Evolutionary conservation across 257 asterid species (phyloP).

Genomic region (Solanum okadae): DNA sequence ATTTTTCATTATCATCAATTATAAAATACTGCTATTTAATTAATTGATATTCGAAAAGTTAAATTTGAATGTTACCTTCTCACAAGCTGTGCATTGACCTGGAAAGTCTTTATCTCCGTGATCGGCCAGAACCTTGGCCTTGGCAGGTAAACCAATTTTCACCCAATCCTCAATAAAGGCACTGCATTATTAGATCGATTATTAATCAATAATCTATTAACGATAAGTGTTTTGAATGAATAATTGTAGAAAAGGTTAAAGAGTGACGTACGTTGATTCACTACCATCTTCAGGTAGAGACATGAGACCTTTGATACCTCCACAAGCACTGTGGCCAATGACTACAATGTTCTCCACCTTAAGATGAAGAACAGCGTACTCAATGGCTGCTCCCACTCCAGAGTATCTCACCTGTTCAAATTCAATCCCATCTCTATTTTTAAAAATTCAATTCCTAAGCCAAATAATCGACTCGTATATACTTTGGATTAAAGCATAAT

Average conservation of each 20-base stretch:
- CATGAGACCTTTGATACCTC: slow-evolving; percentile 97
- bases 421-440: neutral
- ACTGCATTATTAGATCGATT: slow-evolving; percentile 19
- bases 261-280: slow-evolving; percentile 44
- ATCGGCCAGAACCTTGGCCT: slow-evolving; percentile 47
- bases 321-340: slow-evolving; percentile 94
- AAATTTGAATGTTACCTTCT: slow-evolving; percentile 36
- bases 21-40: too few relatives aligned
- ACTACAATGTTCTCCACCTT: slow-evolving; percentile 83
- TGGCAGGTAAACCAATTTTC: slow-evolving; percentile 71
- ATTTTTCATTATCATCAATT: neutral
- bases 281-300: slow-evolving; percentile 69
- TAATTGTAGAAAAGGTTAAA: neutral
- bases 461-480: neutral
- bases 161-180: slow-evolving; percentile 98
- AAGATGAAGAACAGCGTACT: slow-evolving; percentile 77
- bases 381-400: slow-evolving; percentile 83
- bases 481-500: neutral
- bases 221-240: neutral
- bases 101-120: slow-evolving; percentile 18
- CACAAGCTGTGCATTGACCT: slow-evolving; percentile 54
- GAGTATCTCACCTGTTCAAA: slow-evolving; percentile 47
- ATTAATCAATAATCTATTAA: neutral
- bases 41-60: neutral
- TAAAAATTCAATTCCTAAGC: neutral